Percentiles rank a stretch among this genome's conserved stretches.
Conservation (phyloP, 306 rosid genomes). For the Cucumis cinereus region DNA sequence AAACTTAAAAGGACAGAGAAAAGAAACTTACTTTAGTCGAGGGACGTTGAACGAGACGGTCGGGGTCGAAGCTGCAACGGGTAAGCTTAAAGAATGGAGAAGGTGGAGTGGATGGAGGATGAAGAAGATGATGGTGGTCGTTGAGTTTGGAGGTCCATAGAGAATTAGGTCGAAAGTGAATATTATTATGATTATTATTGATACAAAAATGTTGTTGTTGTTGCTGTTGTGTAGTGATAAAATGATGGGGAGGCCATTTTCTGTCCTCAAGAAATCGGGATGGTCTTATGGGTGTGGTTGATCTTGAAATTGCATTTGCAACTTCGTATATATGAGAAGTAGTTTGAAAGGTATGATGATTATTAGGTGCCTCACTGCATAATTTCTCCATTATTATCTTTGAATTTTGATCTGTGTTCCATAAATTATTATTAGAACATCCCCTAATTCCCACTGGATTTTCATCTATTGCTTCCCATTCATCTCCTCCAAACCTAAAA, state of each 20-base stretch:
- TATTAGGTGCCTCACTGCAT: no score
- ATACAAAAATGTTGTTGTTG: not conserved
- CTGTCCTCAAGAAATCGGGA: slow-evolving; percentile 20
- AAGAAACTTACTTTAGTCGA: not conserved
- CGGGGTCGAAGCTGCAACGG: not conserved
- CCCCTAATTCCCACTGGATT: no score
- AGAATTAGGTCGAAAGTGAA: slow-evolving; percentile 8
- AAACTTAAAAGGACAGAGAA: no score
- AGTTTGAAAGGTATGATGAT: no score
- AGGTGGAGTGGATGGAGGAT: not conserved
- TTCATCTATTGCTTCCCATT: no score
- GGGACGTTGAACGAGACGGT: not conserved
- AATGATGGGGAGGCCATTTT: slow-evolving; percentile 20
- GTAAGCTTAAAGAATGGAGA: slow-evolving; percentile 9
- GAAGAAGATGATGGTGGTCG: slow-evolving; percentile 15
- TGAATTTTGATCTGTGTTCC: no score
- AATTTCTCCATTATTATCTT: no score
- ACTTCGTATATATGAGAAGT: not conserved
- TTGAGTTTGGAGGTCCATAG: slow-evolving; percentile 12
- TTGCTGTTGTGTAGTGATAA: not conserved
- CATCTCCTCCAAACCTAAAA: not conserved
- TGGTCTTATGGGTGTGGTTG: slow-evolving; percentile 11
- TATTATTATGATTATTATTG: not conserved
- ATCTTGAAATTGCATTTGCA: slow-evolving; percentile 10
- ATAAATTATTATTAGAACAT: no score